A percentile compares a stretch with the other conserved stretches of the same genome.
Evolutionary conservation across 192 early-diverging fungal species (phyloP).

Genomic region (Spizellomyces sp.): DNA sequence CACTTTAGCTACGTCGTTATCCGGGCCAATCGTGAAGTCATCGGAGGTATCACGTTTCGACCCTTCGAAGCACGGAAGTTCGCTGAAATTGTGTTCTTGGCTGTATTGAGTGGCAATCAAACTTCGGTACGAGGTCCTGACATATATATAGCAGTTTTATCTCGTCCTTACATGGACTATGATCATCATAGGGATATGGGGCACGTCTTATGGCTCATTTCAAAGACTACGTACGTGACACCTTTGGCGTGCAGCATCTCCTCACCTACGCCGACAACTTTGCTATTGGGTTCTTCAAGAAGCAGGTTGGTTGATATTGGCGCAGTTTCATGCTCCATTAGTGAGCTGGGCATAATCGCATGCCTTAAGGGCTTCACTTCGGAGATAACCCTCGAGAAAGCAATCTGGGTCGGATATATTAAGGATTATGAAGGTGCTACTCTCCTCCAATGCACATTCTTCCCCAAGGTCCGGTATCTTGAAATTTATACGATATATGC

Average conservation of each 20-base stretch:
- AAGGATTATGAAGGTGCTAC: slow-evolving; percentile 99
- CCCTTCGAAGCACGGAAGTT: slow-evolving; percentile 86
- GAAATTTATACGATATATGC: slow-evolving; percentile 25
- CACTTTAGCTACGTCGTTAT: slow-evolving; percentile 86
- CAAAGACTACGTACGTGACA: slow-evolving; percentile 86
- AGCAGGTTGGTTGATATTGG: slow-evolving; percentile 61
- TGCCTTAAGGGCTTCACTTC: slow-evolving; percentile 84
- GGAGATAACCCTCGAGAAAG: slow-evolving; percentile 92
- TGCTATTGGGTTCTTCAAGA: slow-evolving; percentile 98
- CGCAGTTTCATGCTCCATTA: neutral
- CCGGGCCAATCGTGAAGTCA: slow-evolving; percentile 66
- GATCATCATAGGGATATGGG: slow-evolving; percentile 81
- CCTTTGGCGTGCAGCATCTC: slow-evolving; percentile 79
- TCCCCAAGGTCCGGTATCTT: slow-evolving; percentile 26
- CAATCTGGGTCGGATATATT: slow-evolving; percentile 97
- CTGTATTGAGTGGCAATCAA: slow-evolving; percentile 58
- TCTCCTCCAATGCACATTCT: slow-evolving; percentile 74
- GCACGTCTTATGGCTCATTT: slow-evolving; percentile 92
- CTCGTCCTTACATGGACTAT: neutral
- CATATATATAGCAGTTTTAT: neutral
- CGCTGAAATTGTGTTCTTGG: slow-evolving; percentile 99
- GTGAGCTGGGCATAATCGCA: neutral
- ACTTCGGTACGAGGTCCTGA: slow-evolving; percentile 20
- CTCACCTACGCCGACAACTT: slow-evolving; percentile 99
- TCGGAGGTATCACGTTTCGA: slow-evolving; percentile 96